Base-by-base conservation (phyloP, 1,284 basidiomycete genomes). In the Cryptococcus neoformans region DNA sequence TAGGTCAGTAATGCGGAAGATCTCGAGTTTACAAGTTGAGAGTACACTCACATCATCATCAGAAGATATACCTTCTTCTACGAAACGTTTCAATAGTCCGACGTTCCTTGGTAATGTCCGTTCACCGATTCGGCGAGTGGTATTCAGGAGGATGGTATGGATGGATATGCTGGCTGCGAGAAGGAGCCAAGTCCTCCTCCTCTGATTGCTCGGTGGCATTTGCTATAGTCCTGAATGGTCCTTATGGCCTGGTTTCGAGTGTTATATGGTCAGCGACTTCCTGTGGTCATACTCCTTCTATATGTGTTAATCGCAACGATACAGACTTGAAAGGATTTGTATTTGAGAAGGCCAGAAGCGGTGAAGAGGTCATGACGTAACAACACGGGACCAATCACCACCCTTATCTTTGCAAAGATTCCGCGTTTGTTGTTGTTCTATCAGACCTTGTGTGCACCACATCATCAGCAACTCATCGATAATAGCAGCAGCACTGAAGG, bases 91-190 rank as follows among this genome's bases (percentile, higher is more conserved):
- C 39, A 49, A 16, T 10, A 40, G 39, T 41, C 14, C 21, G 42
- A 11, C 12, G 37, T 39, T 5, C 46, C 28, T 47, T 16, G 34
- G 34, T 16, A 35, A 47, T 36, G 48, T 53, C 9, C 36, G 51
- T 46, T 59, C 58, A 35, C 54, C 57, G 41, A 62, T 44, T 10
- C 51, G 21, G 16, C 54, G 47, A 2, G 59, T 56, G 11, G 56
- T 59, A 6, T 58, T 52, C 14, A 59, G 40, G 4, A 72, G 17
- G 44, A 66, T 53, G n/a, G 70, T 45, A 47, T 72, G 69, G 14
- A 72, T 56, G 6, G 62, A 64, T 16, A 72, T 52, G 6, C 54
- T 63, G 14, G 63, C 64, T 1, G 69, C 64, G 11, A 72, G 60
- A 4, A 72, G 58, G 2, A 70, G 60, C 68, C 68, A 67, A 17